Percentiles rank a stretch among this genome's conserved stretches.
phyloP scores from a whole-genome alignment of 805 yeast species.

The Starmera caribaea region DNA sequence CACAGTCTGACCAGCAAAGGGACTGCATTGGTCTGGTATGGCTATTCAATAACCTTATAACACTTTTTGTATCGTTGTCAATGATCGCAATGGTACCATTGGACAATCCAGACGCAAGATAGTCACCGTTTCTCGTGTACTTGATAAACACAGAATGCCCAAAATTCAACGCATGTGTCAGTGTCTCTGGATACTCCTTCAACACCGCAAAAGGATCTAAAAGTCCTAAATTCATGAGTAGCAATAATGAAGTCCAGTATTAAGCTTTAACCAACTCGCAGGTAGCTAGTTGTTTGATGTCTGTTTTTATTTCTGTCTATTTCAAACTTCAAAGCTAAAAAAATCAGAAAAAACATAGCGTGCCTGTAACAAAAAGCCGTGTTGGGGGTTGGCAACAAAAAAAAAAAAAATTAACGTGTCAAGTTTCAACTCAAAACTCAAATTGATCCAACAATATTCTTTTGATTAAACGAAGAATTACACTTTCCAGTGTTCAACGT shows the following conservation, averaged over 20 bases:
- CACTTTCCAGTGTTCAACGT: background rate
- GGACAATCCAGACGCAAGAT: constrained; percentile 69
- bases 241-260: background rate
- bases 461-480: background rate
- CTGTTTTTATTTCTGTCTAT: too few relatives aligned
- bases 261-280: background rate
- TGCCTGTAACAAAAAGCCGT: too few relatives aligned
- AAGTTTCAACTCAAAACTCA: constrained; percentile 3
- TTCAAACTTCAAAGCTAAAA: too few relatives aligned
- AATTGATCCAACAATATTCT: constrained; percentile 4
- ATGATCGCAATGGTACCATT: constrained; percentile 69
- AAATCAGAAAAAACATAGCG: too few relatives aligned
- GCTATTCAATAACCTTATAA: constrained; percentile 46
- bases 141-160: constrained; percentile 60
- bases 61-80: constrained; percentile 59
- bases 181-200: constrained; percentile 82
- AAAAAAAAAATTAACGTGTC: background rate
- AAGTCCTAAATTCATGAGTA: constrained; percentile 62
- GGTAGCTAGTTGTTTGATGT: background rate
- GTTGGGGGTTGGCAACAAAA: too few relatives aligned
- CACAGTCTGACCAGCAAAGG: constrained; percentile 64
- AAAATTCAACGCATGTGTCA: constrained; percentile 59
- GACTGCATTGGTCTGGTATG: constrained; percentile 72
- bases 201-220: constrained; percentile 88
- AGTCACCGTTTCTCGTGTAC: constrained; percentile 72